Conservation (phyloP, 257 asterid genomes). For the Primulina eburnea region DNA sequence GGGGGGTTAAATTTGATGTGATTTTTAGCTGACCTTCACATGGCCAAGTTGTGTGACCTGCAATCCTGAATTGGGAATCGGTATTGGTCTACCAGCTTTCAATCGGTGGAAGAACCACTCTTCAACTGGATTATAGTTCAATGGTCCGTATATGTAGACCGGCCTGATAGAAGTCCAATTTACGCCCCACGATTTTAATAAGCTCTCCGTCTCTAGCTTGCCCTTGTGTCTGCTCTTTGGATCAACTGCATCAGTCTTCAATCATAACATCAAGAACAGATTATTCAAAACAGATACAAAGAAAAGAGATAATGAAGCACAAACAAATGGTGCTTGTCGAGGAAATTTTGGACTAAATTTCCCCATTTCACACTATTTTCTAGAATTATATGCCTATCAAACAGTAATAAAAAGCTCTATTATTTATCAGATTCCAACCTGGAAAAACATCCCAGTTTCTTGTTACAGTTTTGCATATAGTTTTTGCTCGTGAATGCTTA, state of each 20-base stretch:
- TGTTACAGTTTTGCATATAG: background rate
- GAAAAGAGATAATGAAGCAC: background rate
- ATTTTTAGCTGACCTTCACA: slow-evolving; percentile 62
- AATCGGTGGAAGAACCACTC: slow-evolving; percentile 99
- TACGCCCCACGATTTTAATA: slow-evolving; percentile 59
- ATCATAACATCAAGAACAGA: background rate
- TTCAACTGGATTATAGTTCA: slow-evolving; percentile 96
- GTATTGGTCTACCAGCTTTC: slow-evolving; percentile 95
- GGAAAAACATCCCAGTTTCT: background rate
- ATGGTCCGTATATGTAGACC: slow-evolving; percentile 90
- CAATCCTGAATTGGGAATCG: slow-evolving; percentile 84
- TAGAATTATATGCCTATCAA: background rate
- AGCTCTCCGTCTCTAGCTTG: slow-evolving; percentile 93
- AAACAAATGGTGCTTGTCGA: background rate
- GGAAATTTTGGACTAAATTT: background rate
- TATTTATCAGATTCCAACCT: background rate
- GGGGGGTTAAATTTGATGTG: background rate
- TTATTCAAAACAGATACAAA: background rate
- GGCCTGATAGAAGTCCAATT: slow-evolving; percentile 96
- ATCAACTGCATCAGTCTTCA: slow-evolving; percentile 85
- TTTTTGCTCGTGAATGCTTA: background rate
- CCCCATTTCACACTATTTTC: background rate
- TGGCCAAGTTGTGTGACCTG: slow-evolving; percentile 97
- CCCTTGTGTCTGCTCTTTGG: slow-evolving; percentile 99
- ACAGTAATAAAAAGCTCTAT: background rate